A percentile compares a stretch with the other conserved stretches of the same genome.
Conservation (phyloP, 495 filamentous ascomycete genomes). For the Aspergillus asperescens region DNA sequence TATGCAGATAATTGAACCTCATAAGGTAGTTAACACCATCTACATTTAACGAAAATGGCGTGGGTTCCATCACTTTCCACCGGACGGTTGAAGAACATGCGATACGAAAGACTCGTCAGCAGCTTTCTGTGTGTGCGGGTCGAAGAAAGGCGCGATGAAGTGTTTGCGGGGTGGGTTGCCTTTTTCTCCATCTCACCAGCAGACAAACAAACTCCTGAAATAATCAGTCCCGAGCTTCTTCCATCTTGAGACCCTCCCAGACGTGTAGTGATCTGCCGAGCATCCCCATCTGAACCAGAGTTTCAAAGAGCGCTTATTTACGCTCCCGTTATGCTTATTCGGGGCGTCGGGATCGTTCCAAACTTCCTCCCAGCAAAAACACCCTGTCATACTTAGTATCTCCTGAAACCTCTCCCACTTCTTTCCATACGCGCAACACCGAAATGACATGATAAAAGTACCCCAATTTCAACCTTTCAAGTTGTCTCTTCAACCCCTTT, state of each 20-base stretch:
- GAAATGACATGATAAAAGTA: no score
- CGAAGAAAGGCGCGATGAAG: constrained; percentile 25
- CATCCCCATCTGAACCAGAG: constrained; percentile 25
- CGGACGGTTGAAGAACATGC: neutral
- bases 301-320: constrained; percentile 23
- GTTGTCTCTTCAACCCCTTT: no score
- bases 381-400: constrained; percentile 8
- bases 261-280: constrained; percentile 11
- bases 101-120: neutral
- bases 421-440: no score
- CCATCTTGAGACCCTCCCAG: no score
- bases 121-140: constrained; percentile 10
- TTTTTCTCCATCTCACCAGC: constrained; percentile 8
- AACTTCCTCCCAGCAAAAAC: no score
- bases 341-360: constrained; percentile 14
- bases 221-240: no score
- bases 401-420: no score
- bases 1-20: no score
- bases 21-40: neutral
- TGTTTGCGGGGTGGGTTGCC: constrained; percentile 21
- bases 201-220: constrained; percentile 1
- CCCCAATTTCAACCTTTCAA: no score
- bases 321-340: constrained; percentile 31
- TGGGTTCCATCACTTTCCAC: neutral
- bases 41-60: neutral